Evolutionary conservation across 2,329 filamentous ascomycete genomes (phyloP).

Genomic region (Penicillium digitatum): DNA sequence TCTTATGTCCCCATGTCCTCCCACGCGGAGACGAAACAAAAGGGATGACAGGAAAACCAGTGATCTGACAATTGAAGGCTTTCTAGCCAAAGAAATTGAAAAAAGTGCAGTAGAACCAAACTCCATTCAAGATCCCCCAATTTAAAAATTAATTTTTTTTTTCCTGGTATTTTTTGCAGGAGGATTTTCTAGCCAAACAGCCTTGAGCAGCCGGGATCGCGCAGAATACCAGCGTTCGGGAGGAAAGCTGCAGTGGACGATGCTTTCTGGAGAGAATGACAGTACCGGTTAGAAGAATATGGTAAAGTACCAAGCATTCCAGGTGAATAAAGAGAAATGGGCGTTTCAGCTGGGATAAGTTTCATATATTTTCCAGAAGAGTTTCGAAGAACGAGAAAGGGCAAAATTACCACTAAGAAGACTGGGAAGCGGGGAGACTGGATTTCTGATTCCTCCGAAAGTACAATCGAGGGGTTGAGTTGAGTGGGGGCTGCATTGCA

Average conservation of each 20-base stretch:
- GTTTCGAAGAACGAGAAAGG: slow-evolving; percentile 11
- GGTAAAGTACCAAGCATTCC: slow-evolving; percentile 9
- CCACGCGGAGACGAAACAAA: slow-evolving; percentile 10
- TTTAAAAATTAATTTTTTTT: background rate
- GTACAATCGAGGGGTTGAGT: slow-evolving; percentile 11
- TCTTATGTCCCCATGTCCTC: slow-evolving; percentile 15
- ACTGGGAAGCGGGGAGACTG: slow-evolving; percentile 10
- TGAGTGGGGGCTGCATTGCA: slow-evolving; percentile 5
- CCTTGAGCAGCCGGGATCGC: slow-evolving; percentile 25
- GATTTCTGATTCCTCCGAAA: slow-evolving; percentile 10
- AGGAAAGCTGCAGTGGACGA: slow-evolving; percentile 36
- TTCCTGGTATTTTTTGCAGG: slow-evolving; percentile 3
- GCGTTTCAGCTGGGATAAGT: slow-evolving; percentile 11
- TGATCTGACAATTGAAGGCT: slow-evolving; percentile 10
- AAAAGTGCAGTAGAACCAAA: slow-evolving; percentile 17
- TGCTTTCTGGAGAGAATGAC: slow-evolving; percentile 16
- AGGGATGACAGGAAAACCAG: slow-evolving; percentile 8
- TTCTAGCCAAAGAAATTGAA: slow-evolving; percentile 22
- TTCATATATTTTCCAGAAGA: slow-evolving; percentile 25
- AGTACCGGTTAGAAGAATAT: slow-evolving; percentile 14
- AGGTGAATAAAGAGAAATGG: background rate
- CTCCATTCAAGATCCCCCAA: slow-evolving; percentile 18
- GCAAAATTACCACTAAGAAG: slow-evolving; percentile 19
- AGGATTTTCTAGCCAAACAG: slow-evolving; percentile 19
- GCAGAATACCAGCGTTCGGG: slow-evolving; percentile 21